phyloP scores from a whole-genome alignment of 305 asterid genomes.

The Solanum hybrid region DNA sequence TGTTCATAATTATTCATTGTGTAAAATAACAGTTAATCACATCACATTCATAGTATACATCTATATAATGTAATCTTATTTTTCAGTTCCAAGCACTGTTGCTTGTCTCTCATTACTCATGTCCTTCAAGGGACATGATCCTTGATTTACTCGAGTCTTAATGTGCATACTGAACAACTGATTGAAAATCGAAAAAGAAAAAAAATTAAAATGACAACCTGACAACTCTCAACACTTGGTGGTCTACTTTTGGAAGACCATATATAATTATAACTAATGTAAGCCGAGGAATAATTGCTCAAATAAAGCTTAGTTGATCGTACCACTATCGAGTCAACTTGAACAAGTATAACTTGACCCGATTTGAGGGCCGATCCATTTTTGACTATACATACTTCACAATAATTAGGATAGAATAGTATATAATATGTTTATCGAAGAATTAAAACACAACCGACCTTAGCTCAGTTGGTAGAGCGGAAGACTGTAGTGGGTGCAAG shows the following conservation, averaged over 20 bases:
- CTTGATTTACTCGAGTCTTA: not conserved
- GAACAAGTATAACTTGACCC: not conserved
- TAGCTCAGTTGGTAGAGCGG: slow-evolving; percentile 99
- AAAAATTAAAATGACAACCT: not conserved
- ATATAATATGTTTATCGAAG: not conserved
- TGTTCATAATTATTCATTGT: not conserved
- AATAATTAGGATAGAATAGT: not conserved
- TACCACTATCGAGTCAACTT: not conserved
- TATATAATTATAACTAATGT: not conserved
- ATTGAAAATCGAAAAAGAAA: not conserved
- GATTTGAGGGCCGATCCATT: not conserved
- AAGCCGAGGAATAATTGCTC: not conserved
- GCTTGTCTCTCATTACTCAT: not conserved
- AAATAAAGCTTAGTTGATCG: not conserved
- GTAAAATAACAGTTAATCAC: not conserved
- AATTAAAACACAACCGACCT: slow-evolving; percentile 35
- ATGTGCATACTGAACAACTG: not conserved
- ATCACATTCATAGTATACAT: not conserved
- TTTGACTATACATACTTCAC: not conserved
- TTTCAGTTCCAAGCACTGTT: not conserved
- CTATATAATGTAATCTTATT: not conserved
- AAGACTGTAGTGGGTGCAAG: slow-evolving; percentile 53
- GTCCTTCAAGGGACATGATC: not conserved
- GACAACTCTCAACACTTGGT: not conserved
- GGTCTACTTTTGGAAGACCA: not conserved